These are phyloP conservation scores for Prunus yedoensis DNA, from an alignment of 331 rosid species.

Conservation along the genomic window DNA sequence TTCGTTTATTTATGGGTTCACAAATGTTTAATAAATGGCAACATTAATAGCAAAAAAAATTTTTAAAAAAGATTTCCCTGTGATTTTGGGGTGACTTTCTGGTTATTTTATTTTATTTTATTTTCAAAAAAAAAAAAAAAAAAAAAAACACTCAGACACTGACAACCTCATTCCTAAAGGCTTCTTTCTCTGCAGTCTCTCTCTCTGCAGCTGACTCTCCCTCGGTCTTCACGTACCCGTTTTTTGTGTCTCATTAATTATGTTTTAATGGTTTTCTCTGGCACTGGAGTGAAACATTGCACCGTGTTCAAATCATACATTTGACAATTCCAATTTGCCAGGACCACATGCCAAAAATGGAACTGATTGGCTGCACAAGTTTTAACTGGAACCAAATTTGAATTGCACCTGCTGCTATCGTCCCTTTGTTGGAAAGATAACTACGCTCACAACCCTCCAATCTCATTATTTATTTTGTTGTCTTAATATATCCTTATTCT, in stretches of 20 bases:
- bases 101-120: too few relatives aligned
- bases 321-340: not conserved
- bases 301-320: slow-evolving; percentile 10
- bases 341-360: slow-evolving; percentile 12
- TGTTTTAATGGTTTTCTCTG: not conserved
- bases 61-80: too few relatives aligned
- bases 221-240: slow-evolving; percentile 21
- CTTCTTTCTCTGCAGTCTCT: not conserved
- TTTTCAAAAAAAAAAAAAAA: too few relatives aligned
- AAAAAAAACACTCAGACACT: not conserved
- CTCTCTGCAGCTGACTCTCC: slow-evolving; percentile 25
- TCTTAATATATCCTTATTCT: too few relatives aligned
- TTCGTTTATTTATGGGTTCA: not conserved
- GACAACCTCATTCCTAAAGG: slow-evolving; percentile 21
- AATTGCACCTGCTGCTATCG: not conserved
- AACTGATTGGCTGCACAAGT: not conserved
- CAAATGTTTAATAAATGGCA: not conserved
- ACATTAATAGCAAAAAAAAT: not conserved
- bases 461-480: too few relatives aligned
- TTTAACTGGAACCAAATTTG: not conserved
- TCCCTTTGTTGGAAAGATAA: too few relatives aligned
- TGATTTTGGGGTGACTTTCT: not conserved
- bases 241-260: not conserved
- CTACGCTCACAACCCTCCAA: too few relatives aligned
- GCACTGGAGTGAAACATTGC: slow-evolving; percentile 11